Evolutionary conservation across 176 grass and related monocot species (phyloP).

Genomic region (Carex kokanica): DNA sequence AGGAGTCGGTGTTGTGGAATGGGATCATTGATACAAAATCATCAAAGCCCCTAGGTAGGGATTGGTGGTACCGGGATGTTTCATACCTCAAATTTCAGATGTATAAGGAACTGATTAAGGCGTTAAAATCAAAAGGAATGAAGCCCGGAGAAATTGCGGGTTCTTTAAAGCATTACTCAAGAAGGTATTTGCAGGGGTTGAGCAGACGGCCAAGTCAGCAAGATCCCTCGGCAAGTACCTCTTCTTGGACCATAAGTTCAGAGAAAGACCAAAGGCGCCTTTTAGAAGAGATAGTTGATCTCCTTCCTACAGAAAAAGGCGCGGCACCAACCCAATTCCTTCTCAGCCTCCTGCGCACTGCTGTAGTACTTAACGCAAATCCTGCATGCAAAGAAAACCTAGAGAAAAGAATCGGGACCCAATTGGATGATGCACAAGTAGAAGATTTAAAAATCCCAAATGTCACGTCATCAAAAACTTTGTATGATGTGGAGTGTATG

Average conservation of each 20-base stretch:
- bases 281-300: slow-evolving; percentile 56
- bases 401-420: slow-evolving; percentile 50
- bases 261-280: slow-evolving; percentile 55
- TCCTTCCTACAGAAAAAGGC: slow-evolving; percentile 60
- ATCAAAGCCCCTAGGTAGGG: slow-evolving; percentile 35
- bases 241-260: slow-evolving; percentile 28
- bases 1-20: slow-evolving; percentile 52
- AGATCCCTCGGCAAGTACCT: slow-evolving; percentile 10
- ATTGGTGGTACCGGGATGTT: slow-evolving; percentile 84
- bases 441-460: slow-evolving; percentile 73
- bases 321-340: slow-evolving; percentile 48
- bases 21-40: slow-evolving; percentile 38
- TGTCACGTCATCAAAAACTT: slow-evolving; percentile 38
- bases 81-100: slow-evolving; percentile 47
- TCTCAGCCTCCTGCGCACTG: slow-evolving; percentile 51
- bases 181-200: slow-evolving; percentile 55
- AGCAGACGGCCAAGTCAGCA: slow-evolving; percentile 18
- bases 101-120: slow-evolving; percentile 64
- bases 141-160: slow-evolving; percentile 49
- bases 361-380: slow-evolving; percentile 53
- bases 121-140: slow-evolving; percentile 58
- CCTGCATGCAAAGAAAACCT: slow-evolving; percentile 53
- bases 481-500: slow-evolving; percentile 77
- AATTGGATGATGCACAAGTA: slow-evolving; percentile 60
- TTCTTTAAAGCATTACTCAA: slow-evolving; percentile 68